Base-by-base conservation (phyloP, 1,284 basidiomycete genomes). In the Testicularia cyperi region DNA sequence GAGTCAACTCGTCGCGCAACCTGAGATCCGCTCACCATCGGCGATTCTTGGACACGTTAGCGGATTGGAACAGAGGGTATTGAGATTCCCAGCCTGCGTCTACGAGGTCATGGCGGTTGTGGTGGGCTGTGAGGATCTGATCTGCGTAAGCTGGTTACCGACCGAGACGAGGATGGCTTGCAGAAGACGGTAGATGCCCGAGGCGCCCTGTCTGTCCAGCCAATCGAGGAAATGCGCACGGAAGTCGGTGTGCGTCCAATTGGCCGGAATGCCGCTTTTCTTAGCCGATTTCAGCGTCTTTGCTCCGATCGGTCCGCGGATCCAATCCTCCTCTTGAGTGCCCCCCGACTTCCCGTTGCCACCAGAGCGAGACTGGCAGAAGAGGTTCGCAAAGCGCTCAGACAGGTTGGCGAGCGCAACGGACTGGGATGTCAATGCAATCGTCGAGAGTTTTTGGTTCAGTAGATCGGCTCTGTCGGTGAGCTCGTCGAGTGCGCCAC, bases 151-250 rank as follows among this genome's bases (percentile, higher is more conserved):
- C 46, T 61, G 57, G 21, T 20, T 24, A 0, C 57, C 57, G 14
- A 61, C 44, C 9, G 46, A 42, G 10, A 54, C 51, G 35, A 61
- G 23, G 18, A 61, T 49, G 18, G 49, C 49, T 35, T 55, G 46
- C 18, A 65, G 15, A 28, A 65, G 34, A 27, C 51, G 44, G 27
- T 65, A 52, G 38, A 65, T 27, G n/a, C 62, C 62, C 12, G 33
- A 18, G 6, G 42, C 51, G 14, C 62, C 62, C 39, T 54, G 16
- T 19, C 23, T 38, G 13, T 52, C 46, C 19, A 65, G 20, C 56
- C 57, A 65, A n/a, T 55, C 44, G 15, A 65, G 30, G 43, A 60
- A 33, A 19, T 54, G 40, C 10, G 56, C 51, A 15, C 56, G 40
- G 32, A 61, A 61, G 21, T 61, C 62, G 14, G 46, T 55, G 29